Percentiles rank a stretch among this genome's conserved stretches.
Conservation (phyloP, 1,284 basidiomycete genomes). For the Ganoderma leucocontextum region DNA sequence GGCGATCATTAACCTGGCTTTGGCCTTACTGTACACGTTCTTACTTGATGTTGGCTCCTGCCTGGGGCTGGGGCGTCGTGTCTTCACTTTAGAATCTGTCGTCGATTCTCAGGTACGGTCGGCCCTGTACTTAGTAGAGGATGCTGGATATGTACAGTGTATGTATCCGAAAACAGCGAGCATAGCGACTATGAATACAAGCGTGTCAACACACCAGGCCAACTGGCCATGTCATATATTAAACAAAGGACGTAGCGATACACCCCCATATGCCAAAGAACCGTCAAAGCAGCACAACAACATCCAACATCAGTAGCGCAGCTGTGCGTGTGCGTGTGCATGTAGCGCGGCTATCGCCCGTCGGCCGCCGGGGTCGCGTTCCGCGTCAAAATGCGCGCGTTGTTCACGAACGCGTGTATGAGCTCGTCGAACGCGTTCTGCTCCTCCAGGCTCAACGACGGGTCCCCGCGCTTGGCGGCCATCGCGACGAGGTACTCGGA, state of each 20-base stretch:
- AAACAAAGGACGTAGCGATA: neutral
- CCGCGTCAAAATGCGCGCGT: slow-evolving; percentile 75
- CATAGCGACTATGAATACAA: slow-evolving; percentile 10
- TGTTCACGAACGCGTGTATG: slow-evolving; percentile 85
- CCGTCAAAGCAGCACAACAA: too few species aligned
- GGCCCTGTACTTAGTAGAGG: neutral
- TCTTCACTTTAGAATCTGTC: neutral
- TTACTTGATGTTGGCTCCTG: neutral
- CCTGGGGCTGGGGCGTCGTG: neutral
- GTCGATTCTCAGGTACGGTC: neutral
- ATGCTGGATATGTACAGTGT: neutral
- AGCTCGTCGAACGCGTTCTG: slow-evolving; percentile 81
- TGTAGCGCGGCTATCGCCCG: slow-evolving; percentile 44
- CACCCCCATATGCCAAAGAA: neutral
- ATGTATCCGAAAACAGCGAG: neutral
- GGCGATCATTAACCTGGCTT: neutral
- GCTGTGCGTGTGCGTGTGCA: neutral
- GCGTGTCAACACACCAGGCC: neutral
- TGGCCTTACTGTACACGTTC: neutral
- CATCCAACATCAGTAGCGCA: neutral
- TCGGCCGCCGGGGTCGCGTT: slow-evolving; percentile 54
- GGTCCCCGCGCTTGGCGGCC: slow-evolving; percentile 66
- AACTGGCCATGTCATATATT: neutral
- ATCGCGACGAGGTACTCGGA: slow-evolving; percentile 66
- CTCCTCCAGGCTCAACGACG: slow-evolving; percentile 63